phyloP scores from a whole-genome alignment of 768 basidiomycete genomes.

The Boletus subcaerulescens region DNA sequence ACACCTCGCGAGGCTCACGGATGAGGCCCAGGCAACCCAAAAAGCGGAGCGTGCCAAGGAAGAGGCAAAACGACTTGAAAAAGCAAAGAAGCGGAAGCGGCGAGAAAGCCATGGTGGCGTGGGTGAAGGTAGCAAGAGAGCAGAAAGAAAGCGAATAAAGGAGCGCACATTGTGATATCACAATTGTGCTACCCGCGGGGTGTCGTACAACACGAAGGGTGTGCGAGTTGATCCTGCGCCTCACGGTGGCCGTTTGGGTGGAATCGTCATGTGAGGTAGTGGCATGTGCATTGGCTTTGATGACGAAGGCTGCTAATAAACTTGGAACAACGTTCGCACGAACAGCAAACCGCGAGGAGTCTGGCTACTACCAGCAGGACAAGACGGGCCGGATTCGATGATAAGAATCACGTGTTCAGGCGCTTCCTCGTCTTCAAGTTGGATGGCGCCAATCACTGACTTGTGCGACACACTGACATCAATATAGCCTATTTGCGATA shows the following conservation, averaged over 20 bases:
- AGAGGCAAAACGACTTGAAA: conserved; percentile 26
- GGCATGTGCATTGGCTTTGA: background rate
- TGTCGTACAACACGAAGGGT: background rate
- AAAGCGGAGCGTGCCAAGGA: conserved; percentile 26
- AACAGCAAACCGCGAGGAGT: background rate
- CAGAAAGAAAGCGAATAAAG: conserved; percentile 15
- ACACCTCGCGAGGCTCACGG: conserved; percentile 29
- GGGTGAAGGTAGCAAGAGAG: conserved; percentile 10
- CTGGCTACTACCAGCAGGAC: background rate
- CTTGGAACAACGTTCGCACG: conserved; percentile 6
- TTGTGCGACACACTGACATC: too few relatives aligned
- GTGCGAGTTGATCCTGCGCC: background rate
- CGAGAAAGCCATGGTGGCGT: conserved; percentile 16
- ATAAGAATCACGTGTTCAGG: too few relatives aligned
- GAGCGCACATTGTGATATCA: conserved; percentile 5
- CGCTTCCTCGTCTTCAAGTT: too few relatives aligned
- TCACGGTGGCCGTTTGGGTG: background rate
- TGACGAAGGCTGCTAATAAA: background rate
- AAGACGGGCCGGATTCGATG: background rate
- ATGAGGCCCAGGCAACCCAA: conserved; percentile 27
- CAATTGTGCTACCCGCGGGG: background rate
- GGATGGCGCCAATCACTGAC: too few relatives aligned
- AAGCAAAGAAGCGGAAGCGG: conserved; percentile 31
- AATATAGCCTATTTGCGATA: background rate
- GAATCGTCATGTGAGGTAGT: conserved; percentile 1